Conservation (phyloP, 2,329 filamentous ascomycete species). For the Calonectria crousiana region DNA sequence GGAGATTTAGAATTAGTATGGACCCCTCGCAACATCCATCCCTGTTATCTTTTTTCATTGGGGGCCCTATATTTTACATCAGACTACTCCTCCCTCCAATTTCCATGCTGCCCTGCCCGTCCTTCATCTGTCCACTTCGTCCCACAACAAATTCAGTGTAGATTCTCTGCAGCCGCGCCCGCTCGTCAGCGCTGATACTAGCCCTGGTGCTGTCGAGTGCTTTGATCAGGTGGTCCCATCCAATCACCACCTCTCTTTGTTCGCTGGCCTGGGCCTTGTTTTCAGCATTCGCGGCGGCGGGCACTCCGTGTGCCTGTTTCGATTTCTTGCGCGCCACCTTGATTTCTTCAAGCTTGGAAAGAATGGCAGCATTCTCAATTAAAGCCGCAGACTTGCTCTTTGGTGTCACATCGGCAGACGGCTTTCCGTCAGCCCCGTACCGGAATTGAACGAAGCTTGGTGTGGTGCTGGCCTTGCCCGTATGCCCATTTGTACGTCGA, state of each 20-base stretch:
- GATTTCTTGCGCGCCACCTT: conserved; percentile 73
- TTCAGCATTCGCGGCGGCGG: conserved; percentile 35
- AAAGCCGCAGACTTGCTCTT: conserved; percentile 67
- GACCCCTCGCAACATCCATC: not conserved
- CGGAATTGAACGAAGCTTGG: conserved; percentile 85
- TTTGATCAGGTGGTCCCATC: conserved; percentile 85
- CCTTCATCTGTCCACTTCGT: conserved; percentile 94
- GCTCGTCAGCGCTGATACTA: conserved; percentile 86
- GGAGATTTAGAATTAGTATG: not conserved
- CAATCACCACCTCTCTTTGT: conserved; percentile 80
- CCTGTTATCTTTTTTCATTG: not conserved
- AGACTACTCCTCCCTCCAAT: conserved; percentile 92
- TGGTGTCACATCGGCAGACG: conserved; percentile 55
- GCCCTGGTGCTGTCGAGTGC: conserved; percentile 82
- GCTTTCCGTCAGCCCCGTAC: conserved; percentile 73
- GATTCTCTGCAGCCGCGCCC: conserved; percentile 79
- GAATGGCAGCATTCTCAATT: conserved; percentile 83
- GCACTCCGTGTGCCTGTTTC: conserved; percentile 49
- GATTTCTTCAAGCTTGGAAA: conserved; percentile 84
- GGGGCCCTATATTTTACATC: conserved; percentile 71
- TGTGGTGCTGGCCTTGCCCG: conserved; percentile 44
- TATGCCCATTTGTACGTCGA: conserved; percentile 51
- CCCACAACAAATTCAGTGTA: conserved; percentile 95
- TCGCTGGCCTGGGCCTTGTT: conserved; percentile 49
- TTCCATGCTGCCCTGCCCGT: conserved; percentile 91